Conservation (phyloP, 164 flowering plant genomes). For the Liquidambar formosana region DNA sequence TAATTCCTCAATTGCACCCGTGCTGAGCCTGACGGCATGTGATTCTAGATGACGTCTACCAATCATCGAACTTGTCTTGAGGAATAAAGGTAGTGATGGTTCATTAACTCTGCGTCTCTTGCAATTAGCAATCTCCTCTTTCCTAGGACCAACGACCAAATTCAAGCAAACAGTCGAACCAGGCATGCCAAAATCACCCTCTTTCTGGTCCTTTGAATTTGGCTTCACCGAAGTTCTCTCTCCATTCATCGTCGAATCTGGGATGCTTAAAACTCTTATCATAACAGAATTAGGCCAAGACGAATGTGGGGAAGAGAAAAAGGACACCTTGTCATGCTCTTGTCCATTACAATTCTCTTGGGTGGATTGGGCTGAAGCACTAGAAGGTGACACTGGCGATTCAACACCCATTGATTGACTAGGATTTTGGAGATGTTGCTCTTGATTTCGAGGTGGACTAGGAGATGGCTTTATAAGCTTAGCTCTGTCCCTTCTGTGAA, state of each 20-base stretch:
- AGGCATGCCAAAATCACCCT: background rate
- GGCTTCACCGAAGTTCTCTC: background rate
- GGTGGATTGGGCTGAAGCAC: conserved; percentile 1
- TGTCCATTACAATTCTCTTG: background rate
- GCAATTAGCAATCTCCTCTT: no score
- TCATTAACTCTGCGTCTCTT: no score
- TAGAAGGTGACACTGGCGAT: no score
- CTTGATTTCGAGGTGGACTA: no score
- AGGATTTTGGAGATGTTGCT: no score
- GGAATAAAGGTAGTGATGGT: background rate
- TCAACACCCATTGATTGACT: background rate
- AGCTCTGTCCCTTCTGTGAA: conserved; percentile 12
- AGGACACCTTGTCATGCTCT: background rate
- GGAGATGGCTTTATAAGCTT: background rate
- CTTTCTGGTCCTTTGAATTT: background rate
- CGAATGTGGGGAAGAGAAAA: background rate
- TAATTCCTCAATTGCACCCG: background rate
- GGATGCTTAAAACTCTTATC: background rate
- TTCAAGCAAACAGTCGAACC: background rate
- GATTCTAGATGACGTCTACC: background rate
- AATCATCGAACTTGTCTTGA: background rate
- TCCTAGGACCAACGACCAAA: background rate
- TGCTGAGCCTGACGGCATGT: background rate
- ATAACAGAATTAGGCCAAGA: background rate
- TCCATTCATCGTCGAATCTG: background rate